Conservation (phyloP, 495 filamentous ascomycete genomes). For the Penicillium verhagenii region DNA sequence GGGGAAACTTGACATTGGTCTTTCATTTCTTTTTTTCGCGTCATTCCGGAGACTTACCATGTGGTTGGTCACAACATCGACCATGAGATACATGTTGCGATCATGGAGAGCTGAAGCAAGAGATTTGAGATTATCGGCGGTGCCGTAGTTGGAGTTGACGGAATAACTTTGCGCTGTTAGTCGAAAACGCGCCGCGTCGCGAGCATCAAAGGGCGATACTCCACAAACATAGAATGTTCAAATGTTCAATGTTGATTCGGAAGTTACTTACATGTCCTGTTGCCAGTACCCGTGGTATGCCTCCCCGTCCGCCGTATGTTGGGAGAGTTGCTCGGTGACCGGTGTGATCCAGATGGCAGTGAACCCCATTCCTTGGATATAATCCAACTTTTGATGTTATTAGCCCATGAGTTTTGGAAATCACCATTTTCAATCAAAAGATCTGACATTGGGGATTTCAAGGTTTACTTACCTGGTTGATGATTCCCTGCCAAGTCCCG, state of each 20-base stretch:
- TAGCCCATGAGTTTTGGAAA: constrained; percentile 4
- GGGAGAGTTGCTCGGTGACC: constrained; percentile 59
- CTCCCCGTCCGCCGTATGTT: constrained; percentile 48
- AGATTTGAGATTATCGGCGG: constrained; percentile 60
- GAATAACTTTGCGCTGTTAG: constrained; percentile 35
- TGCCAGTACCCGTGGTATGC: constrained; percentile 81
- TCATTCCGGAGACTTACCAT: constrained; percentile 42
- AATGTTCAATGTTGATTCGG: too few relatives aligned
- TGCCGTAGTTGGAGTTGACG: constrained; percentile 66
- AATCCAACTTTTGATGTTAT: constrained; percentile 37
- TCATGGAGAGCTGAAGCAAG: constrained; percentile 59
- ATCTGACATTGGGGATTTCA: background rate
- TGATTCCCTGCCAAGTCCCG: constrained; percentile 71
- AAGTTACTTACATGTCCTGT: constrained; percentile 53
- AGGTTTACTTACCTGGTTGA: constrained; percentile 51
- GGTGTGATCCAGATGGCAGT: constrained; percentile 83
- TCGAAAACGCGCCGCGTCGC: background rate
- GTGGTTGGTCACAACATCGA: constrained; percentile 78
- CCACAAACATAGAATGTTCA: too few relatives aligned
- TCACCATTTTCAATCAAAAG: background rate
- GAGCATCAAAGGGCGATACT: too few relatives aligned
- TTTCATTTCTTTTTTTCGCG: background rate
- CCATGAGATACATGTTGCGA: constrained; percentile 71
- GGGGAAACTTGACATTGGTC: too few relatives aligned
- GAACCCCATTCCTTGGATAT: constrained; percentile 74